Evolutionary conservation across 2,329 filamentous ascomycete genomes (phyloP), one percentile per base, ranked within the genome.

Genomic region (Colletotrichum karsti): DNA sequence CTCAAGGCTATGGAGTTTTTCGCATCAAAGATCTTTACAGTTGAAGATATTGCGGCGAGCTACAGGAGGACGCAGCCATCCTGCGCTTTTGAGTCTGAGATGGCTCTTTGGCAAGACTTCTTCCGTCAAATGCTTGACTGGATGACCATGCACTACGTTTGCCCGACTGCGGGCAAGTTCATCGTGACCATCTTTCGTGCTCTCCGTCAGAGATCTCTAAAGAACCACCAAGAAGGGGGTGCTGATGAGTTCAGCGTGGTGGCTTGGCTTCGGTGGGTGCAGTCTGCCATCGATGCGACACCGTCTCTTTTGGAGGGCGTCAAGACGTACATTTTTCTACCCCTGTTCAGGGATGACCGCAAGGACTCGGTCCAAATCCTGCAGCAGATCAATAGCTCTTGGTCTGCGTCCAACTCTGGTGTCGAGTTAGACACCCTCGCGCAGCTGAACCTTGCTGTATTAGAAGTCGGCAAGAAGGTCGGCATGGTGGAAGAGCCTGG

Each of bases 391-490:
- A 90, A 85, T n/a, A 79, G 83, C 13, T 76, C 84, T 6, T 82
- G 82, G 59, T 78, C 83, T n/a, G 76, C 85, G 12, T 82, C 78
- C 62, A 83, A 79, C 68, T 82, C 82, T 48, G 80, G 76, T 35
- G 78, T 81, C 59, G 82, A 84, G 20, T 77, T 88, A 26, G 83
- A 88, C 59, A 79, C 83, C 13, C 84, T 88, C 57, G 85, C 88
- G 0, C 81, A 90, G 46, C 78, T 93, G 9, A 88, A 90, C 70
- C 83, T 94, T 44, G 86, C 90, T 48, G 87, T 90, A n/a, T 81
- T 94, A 46, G 90, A 93, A 70, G 86, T 90, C 15, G 92, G 90
- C 13, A 93, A 93, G 77, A 92, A 91, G 74, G 81, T 87, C 39
- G 91, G 91, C 1, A 79, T 93, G 18, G 88, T 93, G 2, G 90